Percentiles rank a stretch among this genome's conserved stretches.
phyloP scores from a whole-genome alignment of 2,329 filamentous ascomycete species.

The Botrytis sinoallii region DNA sequence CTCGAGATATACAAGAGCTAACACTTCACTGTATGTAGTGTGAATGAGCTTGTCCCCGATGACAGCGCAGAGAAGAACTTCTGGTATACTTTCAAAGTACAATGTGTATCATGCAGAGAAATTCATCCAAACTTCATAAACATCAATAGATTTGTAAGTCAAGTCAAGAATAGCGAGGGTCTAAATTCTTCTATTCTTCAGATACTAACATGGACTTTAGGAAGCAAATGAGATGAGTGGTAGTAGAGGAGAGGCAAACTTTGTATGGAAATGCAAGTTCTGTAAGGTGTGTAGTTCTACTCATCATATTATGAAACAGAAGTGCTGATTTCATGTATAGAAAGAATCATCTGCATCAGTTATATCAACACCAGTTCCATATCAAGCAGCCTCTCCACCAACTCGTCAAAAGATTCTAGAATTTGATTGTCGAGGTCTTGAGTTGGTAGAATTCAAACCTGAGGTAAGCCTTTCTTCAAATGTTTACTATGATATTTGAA shows the following conservation, averaged over 20 bases:
- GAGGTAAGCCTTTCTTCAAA: conserved; percentile 58
- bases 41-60: conserved; percentile 82
- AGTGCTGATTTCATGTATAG: conserved; percentile 42
- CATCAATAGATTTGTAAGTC: conserved; percentile 75
- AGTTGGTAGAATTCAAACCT: conserved; percentile 86
- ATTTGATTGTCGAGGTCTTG: conserved; percentile 90
- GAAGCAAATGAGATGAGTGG: conserved; percentile 88
- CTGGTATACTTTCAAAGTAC: conserved; percentile 96
- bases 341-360: conserved; percentile 84
- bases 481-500: no score
- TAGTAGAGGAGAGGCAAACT: conserved; percentile 93
- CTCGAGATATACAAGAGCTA: neutral
- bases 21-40: conserved; percentile 51
- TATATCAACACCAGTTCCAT: conserved; percentile 67
- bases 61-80: conserved; percentile 82
- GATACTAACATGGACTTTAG: conserved; percentile 44
- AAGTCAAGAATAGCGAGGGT: neutral
- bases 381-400: conserved; percentile 67
- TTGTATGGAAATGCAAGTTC: conserved; percentile 99
- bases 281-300: conserved; percentile 67
- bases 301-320: neutral
- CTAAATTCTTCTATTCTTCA: no score
- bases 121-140: conserved; percentile 82
- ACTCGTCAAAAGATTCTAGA: conserved; percentile 78
- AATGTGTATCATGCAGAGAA: conserved; percentile 97